Conservation (phyloP, 495 filamentous ascomycete species). For the Penicillium pulvis region DNA sequence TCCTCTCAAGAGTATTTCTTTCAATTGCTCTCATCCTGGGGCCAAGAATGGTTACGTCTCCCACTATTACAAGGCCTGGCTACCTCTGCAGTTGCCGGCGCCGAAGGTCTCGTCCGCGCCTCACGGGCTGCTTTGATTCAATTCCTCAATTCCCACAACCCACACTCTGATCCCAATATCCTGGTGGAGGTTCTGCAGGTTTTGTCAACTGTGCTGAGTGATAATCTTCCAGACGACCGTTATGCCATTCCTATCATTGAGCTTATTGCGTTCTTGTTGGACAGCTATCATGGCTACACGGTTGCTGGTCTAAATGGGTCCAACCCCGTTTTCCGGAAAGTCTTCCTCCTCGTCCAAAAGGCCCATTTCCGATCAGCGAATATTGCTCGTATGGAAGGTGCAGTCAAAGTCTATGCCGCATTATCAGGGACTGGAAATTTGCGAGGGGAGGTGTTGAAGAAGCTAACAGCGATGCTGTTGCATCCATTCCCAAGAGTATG, state of each 20-base stretch:
- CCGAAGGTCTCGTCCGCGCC: conserved; percentile 76
- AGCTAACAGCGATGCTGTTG: conserved; percentile 58
- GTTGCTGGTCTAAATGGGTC: conserved; percentile 14
- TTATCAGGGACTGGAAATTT: conserved; percentile 49
- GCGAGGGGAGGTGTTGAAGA: conserved; percentile 49
- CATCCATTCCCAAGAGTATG: conserved; percentile 67
- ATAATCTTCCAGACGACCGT: conserved; percentile 62
- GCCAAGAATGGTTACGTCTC: conserved; percentile 40
- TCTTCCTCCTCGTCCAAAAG: conserved; percentile 73
- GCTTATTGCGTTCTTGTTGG: conserved; percentile 72
- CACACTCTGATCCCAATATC: conserved; percentile 29
- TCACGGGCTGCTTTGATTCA: conserved; percentile 69
- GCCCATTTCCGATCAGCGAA: conserved; percentile 80
- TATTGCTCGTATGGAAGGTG: conserved; percentile 75
- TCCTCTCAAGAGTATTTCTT: conserved; percentile 46
- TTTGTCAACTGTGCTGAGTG: conserved; percentile 45
- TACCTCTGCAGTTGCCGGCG: conserved; percentile 79
- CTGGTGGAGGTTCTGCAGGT: conserved; percentile 42
- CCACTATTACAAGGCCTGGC: conserved; percentile 72
- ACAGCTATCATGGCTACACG: conserved; percentile 49
- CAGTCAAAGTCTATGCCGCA: conserved; percentile 73
- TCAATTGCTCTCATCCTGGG: conserved; percentile 42
- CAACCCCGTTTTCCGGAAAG: conserved; percentile 47
- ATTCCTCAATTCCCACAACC: conserved; percentile 40
- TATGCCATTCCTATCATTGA: conserved; percentile 75